These are phyloP conservation scores for Globisporangium megalacanthum DNA, from an alignment of 352 stramenopile genomes.

Conservation along the genomic window DNA sequence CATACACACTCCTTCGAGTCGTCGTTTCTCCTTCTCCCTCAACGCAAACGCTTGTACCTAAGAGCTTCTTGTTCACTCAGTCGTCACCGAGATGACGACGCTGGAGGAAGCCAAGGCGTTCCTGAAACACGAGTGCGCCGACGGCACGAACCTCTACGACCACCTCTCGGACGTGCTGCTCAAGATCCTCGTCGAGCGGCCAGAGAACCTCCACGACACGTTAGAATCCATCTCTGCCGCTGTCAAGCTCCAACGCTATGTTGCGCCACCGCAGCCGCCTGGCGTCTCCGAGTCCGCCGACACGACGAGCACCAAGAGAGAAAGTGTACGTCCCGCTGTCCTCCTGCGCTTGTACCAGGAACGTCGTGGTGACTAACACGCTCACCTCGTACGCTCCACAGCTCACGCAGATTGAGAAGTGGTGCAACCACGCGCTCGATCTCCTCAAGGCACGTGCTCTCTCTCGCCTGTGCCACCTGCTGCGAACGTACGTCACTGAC, in stretches of 20 bases:
- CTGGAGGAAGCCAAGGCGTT: conserved; percentile 88
- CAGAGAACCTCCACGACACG: conserved; percentile 74
- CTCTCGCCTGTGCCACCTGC: neutral
- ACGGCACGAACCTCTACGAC: conserved; percentile 83
- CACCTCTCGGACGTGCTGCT: conserved; percentile 82
- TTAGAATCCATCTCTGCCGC: conserved; percentile 86
- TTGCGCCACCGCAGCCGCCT: conserved; percentile 26
- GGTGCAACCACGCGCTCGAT: conserved; percentile 55
- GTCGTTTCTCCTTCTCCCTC: no score
- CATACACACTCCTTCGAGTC: neutral
- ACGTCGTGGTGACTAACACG: neutral
- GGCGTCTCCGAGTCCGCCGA: conserved; percentile 19
- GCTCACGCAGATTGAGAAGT: conserved; percentile 58
- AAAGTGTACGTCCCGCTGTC: conserved; percentile 31
- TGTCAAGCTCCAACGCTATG: conserved; percentile 79
- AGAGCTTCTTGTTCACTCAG: no score
- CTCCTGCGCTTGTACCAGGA: neutral
- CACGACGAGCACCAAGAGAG: conserved; percentile 33
- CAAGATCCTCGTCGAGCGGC: conserved; percentile 82
- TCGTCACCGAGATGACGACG: conserved; percentile 49
- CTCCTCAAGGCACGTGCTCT: conserved; percentile 39
- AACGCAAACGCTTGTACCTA: no score
- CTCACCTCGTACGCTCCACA: no score
- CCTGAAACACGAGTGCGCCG: conserved; percentile 67
- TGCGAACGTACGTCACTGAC: no score